These are phyloP conservation scores for Plasmodiophora brassicae DNA, from an alignment of 208 protist species.

Conservation along the genomic window DNA sequence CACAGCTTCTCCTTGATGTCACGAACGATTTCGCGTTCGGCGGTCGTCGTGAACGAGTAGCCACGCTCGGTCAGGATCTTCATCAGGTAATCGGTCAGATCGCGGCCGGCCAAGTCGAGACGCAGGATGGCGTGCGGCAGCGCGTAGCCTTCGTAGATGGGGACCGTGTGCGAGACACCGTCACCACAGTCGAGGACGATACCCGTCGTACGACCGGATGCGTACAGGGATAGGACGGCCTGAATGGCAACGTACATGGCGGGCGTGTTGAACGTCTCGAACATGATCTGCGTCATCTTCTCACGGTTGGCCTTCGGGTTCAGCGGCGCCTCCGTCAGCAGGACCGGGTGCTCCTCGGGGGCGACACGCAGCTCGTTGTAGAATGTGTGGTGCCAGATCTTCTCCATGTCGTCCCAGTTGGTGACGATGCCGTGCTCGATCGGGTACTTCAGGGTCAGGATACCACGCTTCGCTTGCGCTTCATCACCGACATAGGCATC, in stretches of 20 bases:
- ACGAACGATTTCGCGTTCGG: slow-evolving; percentile 69
- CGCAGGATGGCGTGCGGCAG: slow-evolving; percentile 62
- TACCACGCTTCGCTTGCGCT: slow-evolving; percentile 83
- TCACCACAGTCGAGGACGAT: slow-evolving; percentile 89
- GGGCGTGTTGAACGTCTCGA: slow-evolving; percentile 74
- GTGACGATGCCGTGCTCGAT: slow-evolving; percentile 81
- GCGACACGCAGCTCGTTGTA: slow-evolving; percentile 93
- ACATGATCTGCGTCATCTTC: slow-evolving; percentile 81
- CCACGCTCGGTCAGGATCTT: slow-evolving; percentile 61
- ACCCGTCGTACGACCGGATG: slow-evolving; percentile 76
- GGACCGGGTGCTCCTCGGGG: slow-evolving; percentile 93
- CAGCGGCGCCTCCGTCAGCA: slow-evolving; percentile 78
- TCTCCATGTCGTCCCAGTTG: slow-evolving; percentile 96
- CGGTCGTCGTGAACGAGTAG: slow-evolving; percentile 63
- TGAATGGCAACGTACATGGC: slow-evolving; percentile 81
- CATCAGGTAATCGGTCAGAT: slow-evolving; percentile 68
- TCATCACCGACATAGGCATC: slow-evolving; percentile 86
- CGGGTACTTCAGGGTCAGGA: slow-evolving; percentile 83
- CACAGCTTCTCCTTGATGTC: slow-evolving; percentile 74
- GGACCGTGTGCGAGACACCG: slow-evolving; percentile 89
- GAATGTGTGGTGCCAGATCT: slow-evolving; percentile 93
- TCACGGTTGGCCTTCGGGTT: slow-evolving; percentile 80
- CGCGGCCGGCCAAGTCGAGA: slow-evolving; percentile 69
- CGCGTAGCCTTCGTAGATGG: slow-evolving; percentile 87
- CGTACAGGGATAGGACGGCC: slow-evolving; percentile 89